Conservation (phyloP, 371 early-diverging fungal genomes). For the Rhizopus delemar region DNA sequence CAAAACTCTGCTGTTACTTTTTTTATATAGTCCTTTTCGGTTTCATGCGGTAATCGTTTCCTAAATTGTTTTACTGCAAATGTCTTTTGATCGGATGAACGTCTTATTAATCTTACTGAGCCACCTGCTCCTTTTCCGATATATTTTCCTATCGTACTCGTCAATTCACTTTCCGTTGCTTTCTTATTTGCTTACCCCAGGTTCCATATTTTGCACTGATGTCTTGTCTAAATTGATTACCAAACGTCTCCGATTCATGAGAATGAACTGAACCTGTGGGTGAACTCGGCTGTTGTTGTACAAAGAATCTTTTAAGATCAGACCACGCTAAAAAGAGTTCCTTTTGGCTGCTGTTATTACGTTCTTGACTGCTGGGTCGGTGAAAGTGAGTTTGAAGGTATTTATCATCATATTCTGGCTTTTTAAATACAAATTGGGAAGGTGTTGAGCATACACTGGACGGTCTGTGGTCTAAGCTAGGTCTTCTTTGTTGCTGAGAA, state of each 20-base stretch:
- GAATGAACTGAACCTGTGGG: conserved; percentile 24
- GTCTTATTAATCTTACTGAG: conserved; percentile 59
- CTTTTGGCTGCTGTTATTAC: neutral
- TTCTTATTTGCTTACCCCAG: conserved; percentile 28
- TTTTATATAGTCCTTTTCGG: conserved; percentile 74
- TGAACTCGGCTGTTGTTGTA: conserved; percentile 10
- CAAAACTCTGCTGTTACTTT: conserved; percentile 80
- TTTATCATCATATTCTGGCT: conserved; percentile 36
- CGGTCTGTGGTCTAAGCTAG: conserved; percentile 25
- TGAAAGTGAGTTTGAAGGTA: conserved; percentile 38
- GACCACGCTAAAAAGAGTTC: conserved; percentile 38
- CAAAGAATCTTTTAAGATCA: conserved; percentile 32
- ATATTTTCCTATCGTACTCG: conserved; percentile 47
- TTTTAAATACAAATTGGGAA: conserved; percentile 36
- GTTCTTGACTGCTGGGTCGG: conserved; percentile 18
- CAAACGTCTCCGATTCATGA: conserved; percentile 30
- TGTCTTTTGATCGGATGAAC: conserved; percentile 52
- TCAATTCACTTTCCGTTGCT: neutral
- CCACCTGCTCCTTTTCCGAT: conserved; percentile 75
- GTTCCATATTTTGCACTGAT: conserved; percentile 32
- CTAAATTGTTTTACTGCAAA: conserved; percentile 82
- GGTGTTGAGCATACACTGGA: conserved; percentile 32
- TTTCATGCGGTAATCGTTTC: conserved; percentile 61
- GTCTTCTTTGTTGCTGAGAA: conserved; percentile 27
- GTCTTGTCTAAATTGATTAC: conserved; percentile 34